Evolutionary conservation across 352 stramenopile genomes (phyloP), one percentile per base, ranked within the genome.

Genomic region (Achlya hypogyna): DNA sequence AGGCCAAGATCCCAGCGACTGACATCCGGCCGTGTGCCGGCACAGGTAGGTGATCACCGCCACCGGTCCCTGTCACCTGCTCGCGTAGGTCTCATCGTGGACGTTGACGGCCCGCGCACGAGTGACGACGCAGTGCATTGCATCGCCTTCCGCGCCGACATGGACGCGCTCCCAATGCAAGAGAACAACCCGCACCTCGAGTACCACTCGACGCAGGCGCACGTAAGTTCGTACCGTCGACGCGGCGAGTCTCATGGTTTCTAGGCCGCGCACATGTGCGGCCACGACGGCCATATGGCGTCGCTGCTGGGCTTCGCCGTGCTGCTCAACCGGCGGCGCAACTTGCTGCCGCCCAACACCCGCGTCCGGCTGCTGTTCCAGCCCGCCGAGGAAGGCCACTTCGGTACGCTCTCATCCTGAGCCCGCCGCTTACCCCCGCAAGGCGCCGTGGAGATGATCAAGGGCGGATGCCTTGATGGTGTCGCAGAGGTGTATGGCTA

Each of bases 231-330:
- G 25, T 38, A 22, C 25, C 25, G n/a, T n/a, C n/a, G n/a, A n/a
- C n/a, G n/a, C n/a, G n/a, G n/a, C n/a, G n/a, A 27, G 49, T n/a
- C n/a, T 56, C 2, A 56, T 56, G 31, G 16, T 10, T 56, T 20
- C 25, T 56, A 56, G 20, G 83, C 82, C 2, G 84, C 84, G 71
- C 96, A 98, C 76, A 96, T 96, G 64, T 98, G 95, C 71, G 96
- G 96, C 45, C 96, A 98, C 64, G 96, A 98, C 75, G 93, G 87
- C 3, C 96, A 98, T 74, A 98, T 96, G 75, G 87, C 86, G 5
- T 97, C 97, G 75, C 78, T 98, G 1, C 72, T 98, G 22, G 93
- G 92, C 25, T 86, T 97, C 23, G 82, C 86, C 5, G 82, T 79
- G 18, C 68, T 96, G 56, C 68, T 96, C 3, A 78, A 91, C 4